These are phyloP conservation scores for Trichoderma hamatum DNA, from an alignment of 2,329 filamentous ascomycete species.

Conservation along the genomic window DNA sequence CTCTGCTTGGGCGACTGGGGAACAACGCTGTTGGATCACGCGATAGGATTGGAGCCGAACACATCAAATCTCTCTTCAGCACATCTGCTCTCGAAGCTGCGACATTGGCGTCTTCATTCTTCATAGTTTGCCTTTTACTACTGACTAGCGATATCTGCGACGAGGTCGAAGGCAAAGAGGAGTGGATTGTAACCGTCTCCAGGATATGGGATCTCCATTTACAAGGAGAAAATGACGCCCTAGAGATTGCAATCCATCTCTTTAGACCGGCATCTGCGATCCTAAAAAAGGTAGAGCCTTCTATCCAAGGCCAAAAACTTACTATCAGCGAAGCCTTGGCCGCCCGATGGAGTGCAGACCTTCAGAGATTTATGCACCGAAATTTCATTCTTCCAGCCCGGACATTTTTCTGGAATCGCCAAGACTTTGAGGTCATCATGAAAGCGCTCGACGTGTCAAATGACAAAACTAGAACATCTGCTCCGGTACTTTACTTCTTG, in stretches of 20 bases:
- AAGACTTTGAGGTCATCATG: conserved; percentile 47
- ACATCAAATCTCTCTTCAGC: conserved; percentile 60
- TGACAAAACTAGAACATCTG: conserved; percentile 42
- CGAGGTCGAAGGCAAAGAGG: conserved; percentile 43
- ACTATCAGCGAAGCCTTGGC: conserved; percentile 30
- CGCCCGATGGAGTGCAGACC: conserved; percentile 48
- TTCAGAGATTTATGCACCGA: conserved; percentile 53
- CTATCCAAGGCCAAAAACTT: conserved; percentile 31
- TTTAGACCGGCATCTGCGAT: conserved; percentile 45
- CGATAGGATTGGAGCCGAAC: conserved; percentile 58
- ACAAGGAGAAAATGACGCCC: conserved; percentile 51
- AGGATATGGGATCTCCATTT: conserved; percentile 58
- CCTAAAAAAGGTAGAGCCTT: conserved; percentile 45
- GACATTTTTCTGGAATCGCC: conserved; percentile 49
- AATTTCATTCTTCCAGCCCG: conserved; percentile 57
- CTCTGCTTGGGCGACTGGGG: conserved; percentile 52
- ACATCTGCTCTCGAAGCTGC: conserved; percentile 52
- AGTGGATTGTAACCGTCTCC: conserved; percentile 53
- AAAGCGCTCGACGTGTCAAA: conserved; percentile 46
- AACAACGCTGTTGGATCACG: conserved; percentile 43
- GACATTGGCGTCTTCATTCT: conserved; percentile 49
- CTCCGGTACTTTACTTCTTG: conserved; percentile 51
- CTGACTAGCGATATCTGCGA: conserved; percentile 40
- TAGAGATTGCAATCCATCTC: conserved; percentile 53
- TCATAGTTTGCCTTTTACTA: conserved; percentile 50